Evolutionary conservation across 495 filamentous ascomycete genomes (phyloP).

Genomic region (Tuber calosporum): DNA sequence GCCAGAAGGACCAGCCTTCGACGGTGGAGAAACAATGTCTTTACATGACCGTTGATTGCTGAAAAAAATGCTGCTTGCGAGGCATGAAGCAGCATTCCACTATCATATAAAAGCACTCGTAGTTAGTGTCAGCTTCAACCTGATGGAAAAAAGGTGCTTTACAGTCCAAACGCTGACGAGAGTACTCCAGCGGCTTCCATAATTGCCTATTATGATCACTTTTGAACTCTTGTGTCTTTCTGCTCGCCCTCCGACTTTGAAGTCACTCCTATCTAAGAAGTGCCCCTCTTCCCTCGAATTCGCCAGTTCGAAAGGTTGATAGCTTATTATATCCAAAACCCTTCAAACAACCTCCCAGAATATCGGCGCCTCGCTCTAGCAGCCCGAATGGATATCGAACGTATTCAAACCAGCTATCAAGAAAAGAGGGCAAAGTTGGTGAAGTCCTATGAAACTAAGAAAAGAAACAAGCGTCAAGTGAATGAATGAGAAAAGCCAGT

Average conservation of each 20-base stretch:
- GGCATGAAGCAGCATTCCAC: constrained; percentile 30
- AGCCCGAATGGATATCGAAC: background rate
- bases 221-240: background rate
- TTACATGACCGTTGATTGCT: constrained; percentile 28
- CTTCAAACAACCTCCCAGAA: background rate
- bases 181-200: constrained; percentile 35
- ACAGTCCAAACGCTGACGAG: constrained; percentile 35
- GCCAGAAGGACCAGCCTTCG: constrained; percentile 38
- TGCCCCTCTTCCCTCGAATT: constrained; percentile 1
- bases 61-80: constrained; percentile 32
- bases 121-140: constrained; percentile 9
- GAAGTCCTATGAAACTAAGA: background rate
- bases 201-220: background rate
- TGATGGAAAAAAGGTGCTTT: constrained; percentile 3
- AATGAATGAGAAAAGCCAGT: background rate
- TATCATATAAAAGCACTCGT: background rate
- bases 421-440: background rate
- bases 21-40: constrained; percentile 31
- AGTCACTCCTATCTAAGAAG: constrained; percentile 2
- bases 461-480: background rate
- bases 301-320: constrained; percentile 18
- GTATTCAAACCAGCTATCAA: background rate
- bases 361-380: constrained; percentile 8
- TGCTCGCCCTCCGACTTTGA: background rate
- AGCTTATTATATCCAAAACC: constrained; percentile 10